Conservation (phyloP, 2,329 filamentous ascomycete species). For the Rhytidhysteron rufulum region DNA sequence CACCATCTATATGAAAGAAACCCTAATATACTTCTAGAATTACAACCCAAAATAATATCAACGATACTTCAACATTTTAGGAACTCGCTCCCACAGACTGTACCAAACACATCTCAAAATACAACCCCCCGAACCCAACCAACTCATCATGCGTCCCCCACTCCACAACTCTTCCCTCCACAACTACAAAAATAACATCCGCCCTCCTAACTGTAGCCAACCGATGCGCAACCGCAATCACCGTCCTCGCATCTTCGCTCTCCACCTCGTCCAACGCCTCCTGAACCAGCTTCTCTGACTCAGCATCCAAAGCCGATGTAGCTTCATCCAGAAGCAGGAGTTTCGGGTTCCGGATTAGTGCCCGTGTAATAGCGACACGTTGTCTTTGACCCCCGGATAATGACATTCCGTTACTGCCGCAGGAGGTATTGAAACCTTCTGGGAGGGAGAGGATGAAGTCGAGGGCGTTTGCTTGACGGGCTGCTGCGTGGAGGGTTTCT, state of each 20-base stretch:
- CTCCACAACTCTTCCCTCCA: conserved; percentile 79
- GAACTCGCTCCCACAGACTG: too few species aligned
- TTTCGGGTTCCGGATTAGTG: conserved; percentile 79
- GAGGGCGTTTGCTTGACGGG: conserved; percentile 58
- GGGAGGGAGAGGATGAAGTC: conserved; percentile 13
- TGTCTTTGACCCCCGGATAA: conserved; percentile 77
- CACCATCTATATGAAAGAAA: too few species aligned
- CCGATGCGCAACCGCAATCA: conserved; percentile 84
- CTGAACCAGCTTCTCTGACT: conserved; percentile 67
- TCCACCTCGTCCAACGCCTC: conserved; percentile 72
- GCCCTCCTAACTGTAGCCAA: conserved; percentile 88
- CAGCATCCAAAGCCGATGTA: conserved; percentile 8
- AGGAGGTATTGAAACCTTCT: conserved; percentile 50
- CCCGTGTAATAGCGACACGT: conserved; percentile 83
- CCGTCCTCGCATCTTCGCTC: conserved; percentile 73
- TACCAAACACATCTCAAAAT: too few species aligned
- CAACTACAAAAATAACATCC: conserved; percentile 88
- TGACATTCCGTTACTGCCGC: conserved; percentile 17
- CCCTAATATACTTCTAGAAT: too few species aligned
- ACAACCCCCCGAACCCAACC: conserved; percentile 25
- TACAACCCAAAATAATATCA: too few species aligned
- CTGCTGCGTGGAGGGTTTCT: conserved; percentile 67
- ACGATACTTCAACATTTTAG: too few species aligned
- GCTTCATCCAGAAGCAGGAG: conserved; percentile 50
- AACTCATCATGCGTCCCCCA: conserved; percentile 68